Evolutionary conservation across 208 protist genomes (phyloP).

Genomic region (Acanthamoeba culbertsoni): DNA sequence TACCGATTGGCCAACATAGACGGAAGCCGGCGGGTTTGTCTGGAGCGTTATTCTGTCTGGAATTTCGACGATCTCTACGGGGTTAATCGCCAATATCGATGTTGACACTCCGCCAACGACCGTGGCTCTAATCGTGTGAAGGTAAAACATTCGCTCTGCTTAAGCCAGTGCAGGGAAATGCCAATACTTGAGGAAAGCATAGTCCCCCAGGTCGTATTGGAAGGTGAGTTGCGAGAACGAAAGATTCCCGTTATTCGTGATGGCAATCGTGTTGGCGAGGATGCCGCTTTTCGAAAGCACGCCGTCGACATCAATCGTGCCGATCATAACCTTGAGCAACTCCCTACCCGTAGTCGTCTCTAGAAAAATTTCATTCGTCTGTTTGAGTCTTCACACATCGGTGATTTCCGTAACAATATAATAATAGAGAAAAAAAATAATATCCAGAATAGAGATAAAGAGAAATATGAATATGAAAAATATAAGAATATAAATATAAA

Average conservation of each 20-base stretch:
- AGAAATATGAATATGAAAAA: too few species aligned
- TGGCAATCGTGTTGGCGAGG: background rate
- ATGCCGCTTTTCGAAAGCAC: background rate
- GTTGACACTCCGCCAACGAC: background rate
- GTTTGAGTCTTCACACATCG: background rate
- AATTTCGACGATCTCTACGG: background rate
- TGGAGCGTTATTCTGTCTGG: background rate
- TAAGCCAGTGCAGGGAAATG: background rate
- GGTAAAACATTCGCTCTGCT: background rate
- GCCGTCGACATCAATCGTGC: background rate
- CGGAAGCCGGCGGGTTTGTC: background rate
- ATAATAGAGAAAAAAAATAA: too few species aligned
- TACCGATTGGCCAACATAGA: slow-evolving; percentile 34
- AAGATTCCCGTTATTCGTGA: background rate
- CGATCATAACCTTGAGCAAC: background rate
- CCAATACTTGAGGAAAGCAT: background rate
- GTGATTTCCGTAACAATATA: background rate
- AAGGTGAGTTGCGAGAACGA: background rate
- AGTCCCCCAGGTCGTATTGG: background rate
- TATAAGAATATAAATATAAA: too few species aligned
- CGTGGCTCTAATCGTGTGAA: background rate
- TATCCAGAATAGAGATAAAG: too few species aligned
- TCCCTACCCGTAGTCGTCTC: too few species aligned
- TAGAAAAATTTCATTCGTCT: too few species aligned
- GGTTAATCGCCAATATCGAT: background rate